phyloP scores from a whole-genome alignment of 305 asterid genomes.

The Fraxinus velutina region DNA sequence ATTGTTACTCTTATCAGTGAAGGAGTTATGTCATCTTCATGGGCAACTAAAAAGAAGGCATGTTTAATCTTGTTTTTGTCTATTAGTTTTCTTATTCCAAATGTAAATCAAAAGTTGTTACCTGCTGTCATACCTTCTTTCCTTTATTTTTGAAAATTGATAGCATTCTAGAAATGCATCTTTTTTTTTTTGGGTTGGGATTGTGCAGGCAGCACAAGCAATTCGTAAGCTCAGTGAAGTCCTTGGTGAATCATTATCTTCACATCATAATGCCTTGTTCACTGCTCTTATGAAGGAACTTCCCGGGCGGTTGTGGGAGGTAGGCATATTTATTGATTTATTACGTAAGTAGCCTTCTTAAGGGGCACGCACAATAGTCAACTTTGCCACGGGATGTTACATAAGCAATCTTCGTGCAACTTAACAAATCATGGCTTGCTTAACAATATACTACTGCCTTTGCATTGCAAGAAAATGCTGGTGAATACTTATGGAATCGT shows the following conservation, averaged over 20 bases:
- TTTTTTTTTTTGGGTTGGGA: not conserved
- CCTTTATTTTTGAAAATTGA: slow-evolving; percentile 16
- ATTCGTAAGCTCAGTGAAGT: slow-evolving; percentile 76
- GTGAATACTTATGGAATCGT: not conserved
- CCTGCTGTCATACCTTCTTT: slow-evolving; percentile 14
- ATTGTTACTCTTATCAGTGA: slow-evolving; percentile 69
- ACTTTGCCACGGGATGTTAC: not conserved
- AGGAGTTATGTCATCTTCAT: slow-evolving; percentile 77
- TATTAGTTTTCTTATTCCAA: slow-evolving; percentile 1
- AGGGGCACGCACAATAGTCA: not conserved
- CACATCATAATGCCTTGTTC: slow-evolving; percentile 69
- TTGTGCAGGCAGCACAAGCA: slow-evolving; percentile 85
- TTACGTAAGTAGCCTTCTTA: not conserved
- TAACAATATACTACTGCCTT: not conserved
- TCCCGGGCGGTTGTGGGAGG: slow-evolving; percentile 99
- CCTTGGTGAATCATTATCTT: slow-evolving; percentile 77
- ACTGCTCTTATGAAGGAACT: slow-evolving; percentile 82
- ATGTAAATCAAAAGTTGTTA: slow-evolving; percentile 1
- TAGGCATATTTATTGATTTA: slow-evolving; percentile 27
- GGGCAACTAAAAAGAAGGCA: slow-evolving; percentile 96
- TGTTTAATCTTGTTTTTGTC: slow-evolving; percentile 22
- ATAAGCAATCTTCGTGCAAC: slow-evolving; percentile 7
- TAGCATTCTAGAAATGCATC: slow-evolving; percentile 3
- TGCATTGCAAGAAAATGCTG: not conserved
- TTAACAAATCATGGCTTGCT: slow-evolving; percentile 13